These are phyloP conservation scores for Tulasnella sp. DNA, from an alignment of 768 basidiomycete genomes.

Conservation along the genomic window DNA sequence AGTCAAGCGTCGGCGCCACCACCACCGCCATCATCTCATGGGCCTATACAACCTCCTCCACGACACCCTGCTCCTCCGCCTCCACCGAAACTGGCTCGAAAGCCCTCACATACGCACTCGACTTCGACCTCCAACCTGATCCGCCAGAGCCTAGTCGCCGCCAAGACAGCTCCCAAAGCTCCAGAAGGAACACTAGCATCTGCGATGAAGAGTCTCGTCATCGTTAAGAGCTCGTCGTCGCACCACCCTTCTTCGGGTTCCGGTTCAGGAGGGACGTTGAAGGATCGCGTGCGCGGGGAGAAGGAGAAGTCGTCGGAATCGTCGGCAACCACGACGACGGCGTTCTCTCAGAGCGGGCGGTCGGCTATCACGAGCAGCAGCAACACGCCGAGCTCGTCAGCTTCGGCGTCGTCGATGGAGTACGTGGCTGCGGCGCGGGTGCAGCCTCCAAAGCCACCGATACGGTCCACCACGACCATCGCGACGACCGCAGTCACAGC, in stretches of 20 bases:
- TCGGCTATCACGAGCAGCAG: not conserved
- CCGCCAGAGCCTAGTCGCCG: slow-evolving; percentile 34
- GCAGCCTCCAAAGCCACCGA: slow-evolving; percentile 15
- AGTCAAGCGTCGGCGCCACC: not conserved
- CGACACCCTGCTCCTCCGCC: slow-evolving; percentile 30
- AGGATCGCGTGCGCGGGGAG: slow-evolving; percentile 26
- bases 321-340: slow-evolving; percentile 1
- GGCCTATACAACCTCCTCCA: slow-evolving; percentile 14
- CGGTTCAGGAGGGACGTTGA: slow-evolving; percentile 4
- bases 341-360: not conserved
- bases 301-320: slow-evolving; percentile 29
- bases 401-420: slow-evolving; percentile 27
- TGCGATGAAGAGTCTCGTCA: slow-evolving; percentile 22
- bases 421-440: not conserved
- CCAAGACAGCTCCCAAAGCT: slow-evolving; percentile 31
- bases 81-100: not conserved
- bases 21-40: not conserved
- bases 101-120: slow-evolving; percentile 21
- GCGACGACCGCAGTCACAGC: not conserved
- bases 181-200: slow-evolving; percentile 21
- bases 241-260: not conserved
- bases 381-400: slow-evolving; percentile 15
- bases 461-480: slow-evolving; percentile 19
- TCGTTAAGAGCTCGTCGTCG: slow-evolving; percentile 15
- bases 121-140: slow-evolving; percentile 30